Percentiles rank a stretch among this genome's conserved stretches.
Conservation (phyloP, 2,329 filamentous ascomycete genomes). For the Fusarium albosuccineum region DNA sequence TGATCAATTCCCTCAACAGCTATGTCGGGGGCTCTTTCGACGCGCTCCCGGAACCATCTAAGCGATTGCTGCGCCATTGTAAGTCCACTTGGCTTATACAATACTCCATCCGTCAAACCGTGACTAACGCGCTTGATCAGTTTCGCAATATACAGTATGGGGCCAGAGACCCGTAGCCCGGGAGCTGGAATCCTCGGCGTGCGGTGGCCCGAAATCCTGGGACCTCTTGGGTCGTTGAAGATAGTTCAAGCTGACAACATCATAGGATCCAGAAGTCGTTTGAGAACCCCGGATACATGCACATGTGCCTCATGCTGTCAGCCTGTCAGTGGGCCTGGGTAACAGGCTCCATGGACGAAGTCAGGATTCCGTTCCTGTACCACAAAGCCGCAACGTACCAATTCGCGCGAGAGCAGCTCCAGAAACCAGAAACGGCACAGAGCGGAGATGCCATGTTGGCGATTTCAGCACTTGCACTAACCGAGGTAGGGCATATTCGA, state of each 20-base stretch:
- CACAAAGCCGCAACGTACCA: conserved; percentile 62
- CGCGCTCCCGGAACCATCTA: conserved; percentile 48
- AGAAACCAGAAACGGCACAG: conserved; percentile 52
- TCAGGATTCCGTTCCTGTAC: conserved; percentile 60
- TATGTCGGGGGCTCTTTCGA: conserved; percentile 52
- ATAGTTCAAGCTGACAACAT: conserved; percentile 29
- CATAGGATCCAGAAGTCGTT: conserved; percentile 58
- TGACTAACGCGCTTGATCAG: conserved; percentile 45
- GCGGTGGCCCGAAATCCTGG: conserved; percentile 29
- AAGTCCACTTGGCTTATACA: conserved; percentile 12
- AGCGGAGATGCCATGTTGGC: conserved; percentile 59
- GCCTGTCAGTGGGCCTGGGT: conserved; percentile 62
- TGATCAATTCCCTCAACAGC: conserved; percentile 42
- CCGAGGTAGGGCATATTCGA: conserved; percentile 52
- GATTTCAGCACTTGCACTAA: conserved; percentile 58
- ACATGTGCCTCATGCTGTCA: conserved; percentile 60
- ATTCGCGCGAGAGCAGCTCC: conserved; percentile 59
- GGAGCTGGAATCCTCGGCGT: conserved; percentile 49
- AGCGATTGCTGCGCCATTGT: conserved; percentile 49
- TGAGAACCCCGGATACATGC: conserved; percentile 60
- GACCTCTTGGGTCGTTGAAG: neutral
- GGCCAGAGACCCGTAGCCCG: conserved; percentile 57
- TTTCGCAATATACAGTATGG: conserved; percentile 57
- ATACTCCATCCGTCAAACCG: neutral
- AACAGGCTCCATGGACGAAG: conserved; percentile 59